These are phyloP conservation scores for Steccherinum ochraceum DNA, from an alignment of 768 basidiomycete species.

Conservation along the genomic window DNA sequence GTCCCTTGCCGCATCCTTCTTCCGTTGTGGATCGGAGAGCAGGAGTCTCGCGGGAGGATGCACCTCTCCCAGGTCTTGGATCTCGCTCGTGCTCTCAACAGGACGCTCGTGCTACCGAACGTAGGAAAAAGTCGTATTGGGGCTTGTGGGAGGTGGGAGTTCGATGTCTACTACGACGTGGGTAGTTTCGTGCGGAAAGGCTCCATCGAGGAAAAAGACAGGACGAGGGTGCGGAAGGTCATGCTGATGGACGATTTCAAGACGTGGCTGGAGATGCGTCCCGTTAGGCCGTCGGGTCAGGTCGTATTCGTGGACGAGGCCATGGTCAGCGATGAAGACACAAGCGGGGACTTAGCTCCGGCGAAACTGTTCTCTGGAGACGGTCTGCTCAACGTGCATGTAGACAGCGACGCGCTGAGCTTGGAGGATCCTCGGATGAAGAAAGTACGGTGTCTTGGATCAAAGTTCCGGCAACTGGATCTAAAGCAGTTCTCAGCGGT, in stretches of 20 bases:
- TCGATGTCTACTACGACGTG: conserved; percentile 45
- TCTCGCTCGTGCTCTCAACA: conserved; percentile 43
- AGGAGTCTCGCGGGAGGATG: conserved; percentile 50
- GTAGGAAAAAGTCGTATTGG: conserved; percentile 51
- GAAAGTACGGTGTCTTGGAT: conserved; percentile 11
- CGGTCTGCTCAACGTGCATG: conserved; percentile 3
- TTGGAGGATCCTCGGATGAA: conserved; percentile 4
- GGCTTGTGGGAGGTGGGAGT: conserved; percentile 41
- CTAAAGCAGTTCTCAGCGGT: conserved; percentile 7
- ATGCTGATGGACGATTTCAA: conserved; percentile 33
- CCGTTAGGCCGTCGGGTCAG: conserved; percentile 27
- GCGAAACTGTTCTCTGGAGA: conserved; percentile 1
- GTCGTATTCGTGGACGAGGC: conserved; percentile 28
- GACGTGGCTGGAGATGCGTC: conserved; percentile 29
- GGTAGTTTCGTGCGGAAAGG: conserved; percentile 12
- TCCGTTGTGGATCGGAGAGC: conserved; percentile 45
- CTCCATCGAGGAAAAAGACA: conserved; percentile 1
- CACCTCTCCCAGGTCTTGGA: conserved; percentile 47
- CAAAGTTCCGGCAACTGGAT: conserved; percentile 9
- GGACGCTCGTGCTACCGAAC: conserved; percentile 56
- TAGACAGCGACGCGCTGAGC: conserved; percentile 1
- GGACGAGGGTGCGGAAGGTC: conserved; percentile 9
- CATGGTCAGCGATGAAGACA: conserved; percentile 13
- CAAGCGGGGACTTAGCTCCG: conserved; percentile 11
- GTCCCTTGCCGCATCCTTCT: conserved; percentile 40